Evolutionary conservation across 2,329 filamentous ascomycete species (phyloP).

Genomic region (Ophiostoma sp.): DNA sequence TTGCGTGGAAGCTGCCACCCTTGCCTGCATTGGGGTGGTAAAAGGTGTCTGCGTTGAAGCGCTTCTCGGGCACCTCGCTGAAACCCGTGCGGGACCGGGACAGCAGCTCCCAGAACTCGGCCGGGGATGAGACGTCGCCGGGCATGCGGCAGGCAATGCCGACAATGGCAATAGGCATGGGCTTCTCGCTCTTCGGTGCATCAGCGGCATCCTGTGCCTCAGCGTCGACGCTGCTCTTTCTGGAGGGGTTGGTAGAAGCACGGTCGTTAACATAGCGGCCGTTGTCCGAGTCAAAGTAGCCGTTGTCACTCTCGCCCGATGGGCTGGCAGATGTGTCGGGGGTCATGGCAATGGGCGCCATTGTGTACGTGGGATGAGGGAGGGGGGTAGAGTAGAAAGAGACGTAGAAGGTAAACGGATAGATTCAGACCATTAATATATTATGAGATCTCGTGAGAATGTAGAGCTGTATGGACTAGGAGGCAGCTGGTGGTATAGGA

Average conservation of each 20-base stretch:
- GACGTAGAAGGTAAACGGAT: background rate
- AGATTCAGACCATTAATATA: background rate
- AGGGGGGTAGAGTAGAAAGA: background rate
- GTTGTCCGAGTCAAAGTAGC: conserved; percentile 28
- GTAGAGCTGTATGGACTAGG: background rate
- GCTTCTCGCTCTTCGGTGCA: conserved; percentile 4
- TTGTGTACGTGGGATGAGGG: background rate
- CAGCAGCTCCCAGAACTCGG: conserved; percentile 26
- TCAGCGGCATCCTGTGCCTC: conserved; percentile 5
- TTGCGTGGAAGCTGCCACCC: conserved; percentile 42
- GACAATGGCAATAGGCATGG: conserved; percentile 31
- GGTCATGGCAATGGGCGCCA: conserved; percentile 31
- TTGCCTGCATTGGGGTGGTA: conserved; percentile 34
- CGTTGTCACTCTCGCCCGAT: conserved; percentile 30
- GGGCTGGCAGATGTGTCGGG: conserved; percentile 32
- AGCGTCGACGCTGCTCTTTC: background rate
- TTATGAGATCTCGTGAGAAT: background rate
- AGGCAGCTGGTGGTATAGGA: background rate
- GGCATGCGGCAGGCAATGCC: conserved; percentile 25
- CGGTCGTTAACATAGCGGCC: conserved; percentile 30
- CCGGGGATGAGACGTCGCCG: conserved; percentile 22
- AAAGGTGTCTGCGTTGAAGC: conserved; percentile 24
- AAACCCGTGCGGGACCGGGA: conserved; percentile 15
- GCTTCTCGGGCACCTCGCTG: conserved; percentile 21
- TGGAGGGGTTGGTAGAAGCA: background rate